Evolutionary conservation across 305 asterid genomes (phyloP).

Genomic region (Rubia peregrina): DNA sequence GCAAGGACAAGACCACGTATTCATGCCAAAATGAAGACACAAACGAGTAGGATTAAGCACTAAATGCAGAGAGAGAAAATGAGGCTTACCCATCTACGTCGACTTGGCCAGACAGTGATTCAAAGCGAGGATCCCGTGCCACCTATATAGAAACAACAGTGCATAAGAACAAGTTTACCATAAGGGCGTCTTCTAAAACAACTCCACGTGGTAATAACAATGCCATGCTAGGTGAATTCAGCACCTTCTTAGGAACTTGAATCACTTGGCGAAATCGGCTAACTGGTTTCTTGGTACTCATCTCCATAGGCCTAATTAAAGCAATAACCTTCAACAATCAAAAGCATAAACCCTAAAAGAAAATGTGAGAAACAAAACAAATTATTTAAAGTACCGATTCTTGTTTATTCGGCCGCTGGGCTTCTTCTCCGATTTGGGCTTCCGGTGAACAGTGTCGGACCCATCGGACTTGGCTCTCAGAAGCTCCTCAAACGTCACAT

Average conservation of each 20-base stretch:
- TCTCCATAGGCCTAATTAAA: conserved; percentile 70
- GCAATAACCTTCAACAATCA: not conserved
- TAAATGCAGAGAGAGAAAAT: not conserved
- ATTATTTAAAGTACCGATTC: conserved; percentile 41
- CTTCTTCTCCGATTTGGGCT: conserved; percentile 36
- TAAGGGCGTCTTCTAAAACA: not conserved
- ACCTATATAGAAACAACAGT: conserved; percentile 39
- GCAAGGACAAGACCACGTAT: no score
- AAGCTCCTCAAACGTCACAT: conserved; percentile 86
- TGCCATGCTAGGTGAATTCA: not conserved
- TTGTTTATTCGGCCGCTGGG: conserved; percentile 66
- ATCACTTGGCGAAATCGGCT: conserved; percentile 70
- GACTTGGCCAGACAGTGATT: conserved; percentile 60
- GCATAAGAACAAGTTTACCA: not conserved
- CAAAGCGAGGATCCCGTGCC: conserved; percentile 91
- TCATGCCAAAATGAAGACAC: no score
- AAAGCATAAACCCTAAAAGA: not conserved
- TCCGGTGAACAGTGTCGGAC: conserved; percentile 52
- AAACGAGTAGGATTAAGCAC: not conserved
- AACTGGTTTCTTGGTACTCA: conserved; percentile 84
- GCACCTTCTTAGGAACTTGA: conserved; percentile 80
- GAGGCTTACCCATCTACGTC: conserved; percentile 63
- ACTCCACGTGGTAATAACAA: not conserved
- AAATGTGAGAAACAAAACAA: not conserved
- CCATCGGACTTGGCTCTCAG: conserved; percentile 88